These are phyloP conservation scores for Brassica incana DNA, from an alignment of 345 rosid genomes.

Conservation along the genomic window DNA sequence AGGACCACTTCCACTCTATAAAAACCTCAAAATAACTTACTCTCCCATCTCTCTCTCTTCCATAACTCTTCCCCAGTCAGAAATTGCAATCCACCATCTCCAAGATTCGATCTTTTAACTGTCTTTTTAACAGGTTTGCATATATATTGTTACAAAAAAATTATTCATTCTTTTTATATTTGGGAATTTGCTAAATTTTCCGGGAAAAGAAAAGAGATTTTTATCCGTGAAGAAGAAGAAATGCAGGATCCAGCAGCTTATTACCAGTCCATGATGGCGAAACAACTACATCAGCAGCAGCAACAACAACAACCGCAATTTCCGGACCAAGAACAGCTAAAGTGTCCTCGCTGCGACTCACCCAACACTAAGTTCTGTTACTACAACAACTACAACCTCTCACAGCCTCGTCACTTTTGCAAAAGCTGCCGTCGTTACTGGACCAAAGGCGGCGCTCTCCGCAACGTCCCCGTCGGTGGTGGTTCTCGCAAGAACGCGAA, in stretches of 20 bases:
- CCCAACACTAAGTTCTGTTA: constrained; percentile 41
- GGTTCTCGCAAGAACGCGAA: constrained; percentile 40
- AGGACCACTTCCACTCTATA: neutral
- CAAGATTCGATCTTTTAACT: neutral
- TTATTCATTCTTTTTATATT: neutral
- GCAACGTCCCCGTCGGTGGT: constrained; percentile 41
- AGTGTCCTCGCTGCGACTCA: constrained; percentile 43
- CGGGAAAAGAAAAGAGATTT: too few relatives aligned
- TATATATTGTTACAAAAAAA: neutral
- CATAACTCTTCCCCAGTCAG: neutral
- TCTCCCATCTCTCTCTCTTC: neutral
- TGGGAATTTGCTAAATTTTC: neutral
- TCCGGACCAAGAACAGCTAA: constrained; percentile 39
- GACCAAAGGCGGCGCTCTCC: constrained; percentile 44
- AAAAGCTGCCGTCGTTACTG: constrained; percentile 44
- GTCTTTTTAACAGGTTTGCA: neutral
- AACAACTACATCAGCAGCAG: neutral
- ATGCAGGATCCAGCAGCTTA: constrained; percentile 44
- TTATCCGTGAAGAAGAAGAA: neutral
- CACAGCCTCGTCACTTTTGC: constrained; percentile 45
- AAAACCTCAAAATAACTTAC: neutral
- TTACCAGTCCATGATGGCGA: constrained; percentile 40
- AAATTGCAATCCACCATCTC: neutral
- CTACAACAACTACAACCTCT: constrained; percentile 43
- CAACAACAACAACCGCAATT: constrained; percentile 13